These are phyloP conservation scores for Picea sitchensis DNA, from an alignment of 75 land plant genomes.

Conservation along the genomic window DNA sequence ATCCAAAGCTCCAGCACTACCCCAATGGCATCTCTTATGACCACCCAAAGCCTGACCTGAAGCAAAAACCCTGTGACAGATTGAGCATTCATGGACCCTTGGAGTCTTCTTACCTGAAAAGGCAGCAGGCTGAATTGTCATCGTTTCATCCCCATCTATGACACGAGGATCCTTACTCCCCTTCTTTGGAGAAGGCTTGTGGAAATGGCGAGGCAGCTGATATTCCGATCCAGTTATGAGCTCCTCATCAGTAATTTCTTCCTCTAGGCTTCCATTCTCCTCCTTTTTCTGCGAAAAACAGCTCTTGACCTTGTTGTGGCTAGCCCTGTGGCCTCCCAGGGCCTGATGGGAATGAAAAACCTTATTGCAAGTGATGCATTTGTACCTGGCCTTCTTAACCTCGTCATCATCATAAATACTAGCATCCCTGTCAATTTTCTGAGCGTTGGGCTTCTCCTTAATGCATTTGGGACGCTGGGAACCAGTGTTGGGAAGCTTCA, in stretches of 20 bases:
- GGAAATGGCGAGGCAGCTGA: not conserved
- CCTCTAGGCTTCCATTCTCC: not conserved
- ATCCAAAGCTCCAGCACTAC: too few species aligned
- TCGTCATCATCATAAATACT: not conserved
- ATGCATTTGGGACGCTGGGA: not conserved
- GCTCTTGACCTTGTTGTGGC: constrained; percentile 38
- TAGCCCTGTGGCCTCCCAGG: constrained; percentile 64
- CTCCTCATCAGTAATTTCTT: constrained; percentile 4
- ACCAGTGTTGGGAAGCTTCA: not conserved
- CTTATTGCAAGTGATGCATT: constrained; percentile 60
- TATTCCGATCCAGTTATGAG: constrained; percentile 2
- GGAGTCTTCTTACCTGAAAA: not conserved
- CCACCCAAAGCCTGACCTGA: constrained; percentile 24
- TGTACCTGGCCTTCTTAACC: constrained; percentile 20
- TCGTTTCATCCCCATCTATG: not conserved
- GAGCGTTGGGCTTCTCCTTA: not conserved
- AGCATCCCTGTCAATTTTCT: not conserved
- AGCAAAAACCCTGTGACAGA: constrained; percentile 31
- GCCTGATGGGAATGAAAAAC: constrained; percentile 57
- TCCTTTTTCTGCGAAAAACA: constrained; percentile 2
- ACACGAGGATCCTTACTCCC: not conserved
- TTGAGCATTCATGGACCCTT: constrained; percentile 19
- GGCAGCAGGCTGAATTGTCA: not conserved
- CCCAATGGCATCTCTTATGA: constrained; percentile 32
- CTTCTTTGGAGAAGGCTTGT: not conserved